Evolutionary conservation across 805 yeast genomes (phyloP).

Genomic region (Candida anglica): DNA sequence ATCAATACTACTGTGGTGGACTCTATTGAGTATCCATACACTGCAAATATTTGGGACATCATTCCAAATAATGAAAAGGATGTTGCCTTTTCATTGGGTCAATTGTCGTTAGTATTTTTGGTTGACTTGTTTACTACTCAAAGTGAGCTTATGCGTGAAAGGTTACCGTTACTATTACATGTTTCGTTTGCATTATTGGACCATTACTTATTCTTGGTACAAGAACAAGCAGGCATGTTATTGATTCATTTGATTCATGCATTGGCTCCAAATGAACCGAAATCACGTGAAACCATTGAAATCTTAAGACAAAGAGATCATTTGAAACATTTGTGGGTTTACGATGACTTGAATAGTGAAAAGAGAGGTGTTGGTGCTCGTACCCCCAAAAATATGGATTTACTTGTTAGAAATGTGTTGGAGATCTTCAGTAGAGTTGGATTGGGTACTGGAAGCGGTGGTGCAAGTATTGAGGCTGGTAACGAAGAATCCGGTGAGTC

Average conservation of each 20-base stretch:
- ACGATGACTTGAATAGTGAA: slow-evolving; percentile 78
- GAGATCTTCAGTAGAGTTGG: slow-evolving; percentile 48
- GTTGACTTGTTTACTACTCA: slow-evolving; percentile 75
- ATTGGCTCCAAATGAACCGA: slow-evolving; percentile 49
- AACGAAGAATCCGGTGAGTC: too few relatives aligned
- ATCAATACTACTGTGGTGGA: slow-evolving; percentile 21
- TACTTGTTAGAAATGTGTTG: slow-evolving; percentile 59
- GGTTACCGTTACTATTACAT: slow-evolving; percentile 73
- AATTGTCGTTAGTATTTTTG: slow-evolving; percentile 76
- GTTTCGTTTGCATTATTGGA: slow-evolving; percentile 78
- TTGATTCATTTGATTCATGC: slow-evolving; percentile 70
- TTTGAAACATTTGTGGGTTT: slow-evolving; percentile 61
- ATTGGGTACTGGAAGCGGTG: too few relatives aligned
- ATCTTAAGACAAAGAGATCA: slow-evolving; percentile 52
- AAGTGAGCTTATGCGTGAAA: slow-evolving; percentile 54
- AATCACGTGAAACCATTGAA: slow-evolving; percentile 50
- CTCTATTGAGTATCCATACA: slow-evolving; percentile 55
- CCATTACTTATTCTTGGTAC: slow-evolving; percentile 80
- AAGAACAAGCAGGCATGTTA: slow-evolving; percentile 77
- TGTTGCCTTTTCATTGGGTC: slow-evolving; percentile 82
- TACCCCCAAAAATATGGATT: slow-evolving; percentile 84
- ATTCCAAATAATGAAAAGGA: slow-evolving; percentile 54
- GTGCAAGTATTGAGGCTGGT: too few relatives aligned
- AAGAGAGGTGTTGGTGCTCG: slow-evolving; percentile 58
- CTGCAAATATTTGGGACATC: slow-evolving; percentile 67